These are phyloP conservation scores for Salix exigua DNA, from an alignment of 345 rosid genomes.

Conservation along the genomic window DNA sequence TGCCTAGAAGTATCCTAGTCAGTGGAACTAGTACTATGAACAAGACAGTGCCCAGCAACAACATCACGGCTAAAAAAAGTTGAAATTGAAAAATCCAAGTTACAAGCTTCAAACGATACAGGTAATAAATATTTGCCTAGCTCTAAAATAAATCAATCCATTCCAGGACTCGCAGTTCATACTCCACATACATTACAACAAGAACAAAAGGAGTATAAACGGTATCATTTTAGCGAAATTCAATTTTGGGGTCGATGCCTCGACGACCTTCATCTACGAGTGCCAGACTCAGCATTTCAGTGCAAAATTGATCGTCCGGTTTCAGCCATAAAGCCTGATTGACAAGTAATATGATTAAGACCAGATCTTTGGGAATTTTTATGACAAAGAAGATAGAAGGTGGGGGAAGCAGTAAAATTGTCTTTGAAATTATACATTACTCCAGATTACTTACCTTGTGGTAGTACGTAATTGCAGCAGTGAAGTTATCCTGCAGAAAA, in stretches of 20 bases:
- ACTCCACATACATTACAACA: background rate
- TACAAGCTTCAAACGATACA: background rate
- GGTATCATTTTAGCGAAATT: slow-evolving; percentile 30
- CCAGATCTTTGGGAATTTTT: background rate
- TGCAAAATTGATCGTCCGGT: slow-evolving; percentile 82
- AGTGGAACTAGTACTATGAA: too few relatives aligned
- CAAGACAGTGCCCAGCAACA: too few relatives aligned
- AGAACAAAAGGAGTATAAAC: background rate
- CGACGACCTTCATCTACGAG: slow-evolving; percentile 62
- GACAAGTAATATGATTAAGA: background rate
- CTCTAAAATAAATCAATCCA: background rate
- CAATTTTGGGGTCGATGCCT: slow-evolving; percentile 54
- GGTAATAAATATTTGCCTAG: background rate
- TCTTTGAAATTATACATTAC: background rate
- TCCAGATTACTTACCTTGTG: slow-evolving; percentile 55
- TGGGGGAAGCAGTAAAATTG: background rate
- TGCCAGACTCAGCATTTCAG: slow-evolving; percentile 78
- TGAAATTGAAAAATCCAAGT: too few relatives aligned
- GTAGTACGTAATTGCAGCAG: slow-evolving; percentile 74
- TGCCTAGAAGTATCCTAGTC: too few relatives aligned
- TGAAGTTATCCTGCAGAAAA: slow-evolving; percentile 61
- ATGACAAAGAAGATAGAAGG: background rate
- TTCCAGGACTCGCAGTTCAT: background rate
- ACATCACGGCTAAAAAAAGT: too few relatives aligned
- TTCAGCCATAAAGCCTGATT: slow-evolving; percentile 77